phyloP scores from a whole-genome alignment of 805 yeast genomes.

The Ogataea ganodermae region DNA sequence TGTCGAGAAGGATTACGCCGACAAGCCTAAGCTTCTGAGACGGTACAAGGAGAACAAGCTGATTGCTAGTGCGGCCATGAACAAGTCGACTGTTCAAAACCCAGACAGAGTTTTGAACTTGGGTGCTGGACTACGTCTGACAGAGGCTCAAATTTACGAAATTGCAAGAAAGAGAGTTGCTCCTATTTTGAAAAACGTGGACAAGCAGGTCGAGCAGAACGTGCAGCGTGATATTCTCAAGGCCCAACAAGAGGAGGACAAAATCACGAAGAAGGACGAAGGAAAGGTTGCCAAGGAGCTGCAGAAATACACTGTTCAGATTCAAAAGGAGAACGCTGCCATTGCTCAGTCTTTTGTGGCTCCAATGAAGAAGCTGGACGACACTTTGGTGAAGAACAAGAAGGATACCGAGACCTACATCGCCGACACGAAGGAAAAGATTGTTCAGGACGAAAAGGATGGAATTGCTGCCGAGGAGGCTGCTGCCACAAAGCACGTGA shows the following conservation, averaged over 20 bases:
- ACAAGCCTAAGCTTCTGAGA: constrained; percentile 49
- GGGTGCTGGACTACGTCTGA: constrained; percentile 55
- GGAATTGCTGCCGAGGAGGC: constrained; percentile 47
- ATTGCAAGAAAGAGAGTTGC: constrained; percentile 57
- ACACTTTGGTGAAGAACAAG: constrained; percentile 31
- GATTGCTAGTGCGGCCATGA: constrained; percentile 48
- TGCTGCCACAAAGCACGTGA: constrained; percentile 48
- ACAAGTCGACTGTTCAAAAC: constrained; percentile 45
- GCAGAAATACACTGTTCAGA: constrained; percentile 38
- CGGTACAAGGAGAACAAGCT: constrained; percentile 52
- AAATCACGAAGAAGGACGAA: constrained; percentile 36
- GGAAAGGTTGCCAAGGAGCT: constrained; percentile 39
- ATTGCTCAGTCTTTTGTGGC: constrained; percentile 26
- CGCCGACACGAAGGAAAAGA: constrained; percentile 42
- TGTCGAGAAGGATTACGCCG: constrained; percentile 41
- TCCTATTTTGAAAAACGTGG: constrained; percentile 53
- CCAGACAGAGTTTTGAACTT: constrained; percentile 51
- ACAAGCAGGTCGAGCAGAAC: constrained; percentile 49
- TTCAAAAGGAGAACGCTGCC: constrained; percentile 44
- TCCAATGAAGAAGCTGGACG: constrained; percentile 27
- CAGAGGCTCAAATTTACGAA: constrained; percentile 56
- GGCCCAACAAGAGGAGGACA: constrained; percentile 41
- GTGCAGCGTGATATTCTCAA: constrained; percentile 42
- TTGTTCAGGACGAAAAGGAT: constrained; percentile 46
- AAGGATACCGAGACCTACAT: constrained; percentile 41